Evolutionary conservation across 106 monocot species (phyloP).

Genomic region (Dendrobium officinale): DNA sequence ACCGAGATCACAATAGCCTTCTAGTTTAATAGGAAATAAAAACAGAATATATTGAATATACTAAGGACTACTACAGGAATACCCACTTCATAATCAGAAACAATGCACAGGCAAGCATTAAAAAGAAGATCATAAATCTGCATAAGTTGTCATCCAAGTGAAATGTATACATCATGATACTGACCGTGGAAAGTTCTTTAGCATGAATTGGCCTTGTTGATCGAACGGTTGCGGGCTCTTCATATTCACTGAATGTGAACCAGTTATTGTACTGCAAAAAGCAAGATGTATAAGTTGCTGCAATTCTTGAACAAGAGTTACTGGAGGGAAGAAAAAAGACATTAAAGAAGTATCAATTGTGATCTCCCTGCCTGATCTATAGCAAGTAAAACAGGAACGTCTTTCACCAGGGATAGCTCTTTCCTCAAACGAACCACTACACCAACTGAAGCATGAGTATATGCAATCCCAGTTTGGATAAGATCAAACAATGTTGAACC

Average conservation of each 20-base stretch:
- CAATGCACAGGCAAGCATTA: not conserved
- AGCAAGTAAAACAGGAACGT: conserved; percentile 90
- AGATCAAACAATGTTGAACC: conserved; percentile 84
- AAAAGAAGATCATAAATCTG: not conserved
- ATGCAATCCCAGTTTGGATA: conserved; percentile 80
- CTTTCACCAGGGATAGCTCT: conserved; percentile 81
- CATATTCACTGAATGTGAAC: conserved; percentile 95
- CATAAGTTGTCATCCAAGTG: not conserved
- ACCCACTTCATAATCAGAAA: not conserved
- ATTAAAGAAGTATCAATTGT: not conserved
- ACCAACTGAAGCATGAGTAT: conserved; percentile 74
- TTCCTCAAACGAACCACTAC: conserved; percentile 83
- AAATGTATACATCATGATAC: conserved; percentile 18
- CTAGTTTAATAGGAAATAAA: not conserved
- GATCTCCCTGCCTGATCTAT: conserved; percentile 68
- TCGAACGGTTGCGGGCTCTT: conserved; percentile 64
- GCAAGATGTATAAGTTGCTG: not conserved
- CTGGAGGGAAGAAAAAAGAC: not conserved
- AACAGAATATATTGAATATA: not conserved
- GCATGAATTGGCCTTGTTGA: conserved; percentile 85
- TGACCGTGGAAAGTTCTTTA: conserved; percentile 72
- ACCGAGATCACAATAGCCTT: not conserved
- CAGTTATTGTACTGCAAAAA: conserved; percentile 84
- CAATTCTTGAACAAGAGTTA: not conserved
- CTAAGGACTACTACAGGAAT: not conserved